A percentile compares a stretch with the other conserved stretches of the same genome.
phyloP scores from a whole-genome alignment of 805 yeast genomes.

The Ascoidea asiatica region DNA sequence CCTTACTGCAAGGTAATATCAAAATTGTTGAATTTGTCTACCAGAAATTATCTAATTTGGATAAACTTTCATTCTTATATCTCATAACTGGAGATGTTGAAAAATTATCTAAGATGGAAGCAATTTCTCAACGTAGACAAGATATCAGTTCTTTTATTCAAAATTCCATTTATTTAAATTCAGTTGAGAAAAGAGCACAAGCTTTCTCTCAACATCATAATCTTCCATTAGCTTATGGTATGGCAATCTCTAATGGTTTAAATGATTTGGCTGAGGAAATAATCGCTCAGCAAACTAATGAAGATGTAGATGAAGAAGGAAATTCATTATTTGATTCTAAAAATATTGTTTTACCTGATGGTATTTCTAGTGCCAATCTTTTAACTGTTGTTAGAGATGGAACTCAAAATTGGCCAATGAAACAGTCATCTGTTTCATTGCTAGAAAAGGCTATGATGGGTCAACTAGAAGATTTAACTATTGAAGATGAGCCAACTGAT shows the following conservation, averaged over 20 bases:
- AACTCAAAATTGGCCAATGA: constrained; percentile 68
- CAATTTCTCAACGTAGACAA: constrained; percentile 79
- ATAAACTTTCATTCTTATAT: constrained; percentile 81
- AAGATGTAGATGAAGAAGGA: constrained; percentile 34
- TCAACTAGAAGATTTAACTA: constrained; percentile 49
- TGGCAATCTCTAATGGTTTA: constrained; percentile 80
- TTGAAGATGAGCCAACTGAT: constrained; percentile 26
- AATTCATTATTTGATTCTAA: constrained; percentile 47
- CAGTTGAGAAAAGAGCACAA: constrained; percentile 60
- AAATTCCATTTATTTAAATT: constrained; percentile 66
- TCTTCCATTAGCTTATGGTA: constrained; percentile 80
- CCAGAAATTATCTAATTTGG: constrained; percentile 78
- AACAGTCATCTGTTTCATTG: constrained; percentile 56
- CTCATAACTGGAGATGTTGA: constrained; percentile 68
- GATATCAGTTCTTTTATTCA: constrained; percentile 71
- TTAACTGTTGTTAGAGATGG: constrained; percentile 37
- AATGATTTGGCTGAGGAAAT: constrained; percentile 62
- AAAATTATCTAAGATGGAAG: constrained; percentile 72
- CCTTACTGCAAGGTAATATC: constrained; percentile 79
- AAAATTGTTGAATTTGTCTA: constrained; percentile 75
- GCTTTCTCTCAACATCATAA: constrained; percentile 69
- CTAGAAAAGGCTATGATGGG: constrained; percentile 80
- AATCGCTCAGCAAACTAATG: constrained; percentile 16
- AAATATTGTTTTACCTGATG: constrained; percentile 52
- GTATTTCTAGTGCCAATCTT: constrained; percentile 24